A percentile compares a stretch with the other conserved stretches of the same genome.
Conservation (phyloP, 1,284 basidiomycete genomes). For the Leccinum huronense region DNA sequence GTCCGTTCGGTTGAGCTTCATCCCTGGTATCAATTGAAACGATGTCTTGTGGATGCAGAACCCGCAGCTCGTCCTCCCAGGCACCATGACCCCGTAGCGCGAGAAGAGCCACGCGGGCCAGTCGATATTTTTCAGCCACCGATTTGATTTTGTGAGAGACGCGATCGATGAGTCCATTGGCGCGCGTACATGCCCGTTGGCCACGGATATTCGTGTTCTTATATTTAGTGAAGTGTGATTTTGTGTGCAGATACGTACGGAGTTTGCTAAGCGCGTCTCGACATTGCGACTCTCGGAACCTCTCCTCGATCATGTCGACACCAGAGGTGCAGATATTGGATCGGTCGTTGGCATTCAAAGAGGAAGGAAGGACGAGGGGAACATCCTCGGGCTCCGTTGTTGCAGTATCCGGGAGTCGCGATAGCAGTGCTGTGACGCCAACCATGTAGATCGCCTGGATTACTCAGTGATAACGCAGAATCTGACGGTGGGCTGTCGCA, state of each 20-base stretch:
- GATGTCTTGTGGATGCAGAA: not conserved
- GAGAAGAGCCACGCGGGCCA: not conserved
- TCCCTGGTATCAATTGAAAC: not conserved
- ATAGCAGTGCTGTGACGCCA: not conserved
- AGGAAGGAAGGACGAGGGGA: not conserved
- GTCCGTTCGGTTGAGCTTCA: not conserved
- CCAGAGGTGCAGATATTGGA: not conserved
- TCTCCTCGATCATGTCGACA: not conserved
- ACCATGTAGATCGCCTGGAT: not conserved
- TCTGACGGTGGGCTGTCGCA: not conserved
- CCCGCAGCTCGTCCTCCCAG: not conserved
- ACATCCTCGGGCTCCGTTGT: not conserved
- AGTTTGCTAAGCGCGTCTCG: not conserved
- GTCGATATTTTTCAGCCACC: not conserved
- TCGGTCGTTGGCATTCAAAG: not conserved
- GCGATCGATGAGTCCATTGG: not conserved
- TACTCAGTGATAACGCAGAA: not conserved
- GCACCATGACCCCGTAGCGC: not conserved
- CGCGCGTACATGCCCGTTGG: not conserved
- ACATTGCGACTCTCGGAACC: not conserved
- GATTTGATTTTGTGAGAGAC: not conserved
- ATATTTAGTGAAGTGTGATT: not conserved
- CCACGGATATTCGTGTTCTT: not conserved
- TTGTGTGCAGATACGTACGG: not conserved
- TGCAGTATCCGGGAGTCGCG: not conserved